phyloP scores from a whole-genome alignment of 2,329 filamentous ascomycete species.

The Ceratocystiopsis minuta region DNA sequence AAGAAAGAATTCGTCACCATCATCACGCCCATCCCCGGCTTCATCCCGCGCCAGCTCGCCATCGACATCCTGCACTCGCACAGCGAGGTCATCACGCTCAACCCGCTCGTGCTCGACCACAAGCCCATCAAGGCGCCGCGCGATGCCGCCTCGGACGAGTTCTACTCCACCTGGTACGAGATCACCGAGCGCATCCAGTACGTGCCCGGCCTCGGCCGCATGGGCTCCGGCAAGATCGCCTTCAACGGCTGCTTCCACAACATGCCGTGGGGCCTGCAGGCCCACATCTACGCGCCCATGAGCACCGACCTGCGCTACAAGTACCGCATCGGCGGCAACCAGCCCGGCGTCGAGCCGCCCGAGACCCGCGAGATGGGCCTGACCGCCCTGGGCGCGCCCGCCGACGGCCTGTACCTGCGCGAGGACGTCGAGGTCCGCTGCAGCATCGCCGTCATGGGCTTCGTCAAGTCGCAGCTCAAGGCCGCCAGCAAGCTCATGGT shows the following conservation, averaged over 20 bases:
- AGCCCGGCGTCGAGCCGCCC: slow-evolving; percentile 44
- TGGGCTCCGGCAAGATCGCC: slow-evolving; percentile 45
- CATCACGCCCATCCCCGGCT: slow-evolving; percentile 50
- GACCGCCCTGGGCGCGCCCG: slow-evolving; percentile 37
- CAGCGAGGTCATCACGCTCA: slow-evolving; percentile 51
- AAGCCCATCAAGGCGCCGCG: slow-evolving; percentile 47
- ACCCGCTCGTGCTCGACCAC: slow-evolving; percentile 47
- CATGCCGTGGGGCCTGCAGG: slow-evolving; percentile 54
- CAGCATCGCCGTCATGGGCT: slow-evolving; percentile 45
- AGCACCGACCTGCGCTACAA: slow-evolving; percentile 49
- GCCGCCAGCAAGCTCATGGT: slow-evolving; percentile 51
- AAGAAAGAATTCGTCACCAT: slow-evolving; percentile 51
- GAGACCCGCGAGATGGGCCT: slow-evolving; percentile 44
- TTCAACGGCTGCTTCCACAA: slow-evolving; percentile 59
- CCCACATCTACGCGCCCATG: slow-evolving; percentile 52
- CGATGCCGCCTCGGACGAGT: slow-evolving; percentile 50
- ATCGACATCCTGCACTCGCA: slow-evolving; percentile 56
- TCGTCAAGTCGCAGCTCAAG: slow-evolving; percentile 50
- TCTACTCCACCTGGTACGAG: slow-evolving; percentile 58
- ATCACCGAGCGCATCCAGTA: slow-evolving; percentile 52
- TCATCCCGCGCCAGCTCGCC: slow-evolving; percentile 53
- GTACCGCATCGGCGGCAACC: slow-evolving; percentile 50
- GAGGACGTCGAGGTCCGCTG: slow-evolving; percentile 56
- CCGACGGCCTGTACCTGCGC: slow-evolving; percentile 47
- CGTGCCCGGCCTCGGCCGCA: slow-evolving; percentile 45